phyloP scores from a whole-genome alignment of 805 yeast species.

The Ogataea thermomethanolica region DNA sequence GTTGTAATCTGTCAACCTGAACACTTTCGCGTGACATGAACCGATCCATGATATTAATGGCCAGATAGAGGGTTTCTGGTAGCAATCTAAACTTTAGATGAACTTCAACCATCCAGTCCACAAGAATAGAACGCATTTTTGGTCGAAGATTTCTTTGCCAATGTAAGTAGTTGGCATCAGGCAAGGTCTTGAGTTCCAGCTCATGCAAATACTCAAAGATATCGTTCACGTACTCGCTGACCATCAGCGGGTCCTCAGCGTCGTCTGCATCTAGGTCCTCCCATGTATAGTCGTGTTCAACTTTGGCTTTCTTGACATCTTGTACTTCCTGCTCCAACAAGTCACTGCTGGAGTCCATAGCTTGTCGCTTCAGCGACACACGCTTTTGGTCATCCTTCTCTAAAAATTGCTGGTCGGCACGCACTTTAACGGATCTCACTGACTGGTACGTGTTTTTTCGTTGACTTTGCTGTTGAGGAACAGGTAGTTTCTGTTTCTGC shows the following conservation, averaged over 20 bases:
- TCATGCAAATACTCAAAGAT: slow-evolving; percentile 77
- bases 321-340: slow-evolving; percentile 26
- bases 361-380: slow-evolving; percentile 46
- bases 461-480: slow-evolving; percentile 12
- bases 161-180: slow-evolving; percentile 62
- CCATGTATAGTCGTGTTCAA: slow-evolving; percentile 48
- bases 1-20: slow-evolving; percentile 74
- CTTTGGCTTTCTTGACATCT: slow-evolving; percentile 31
- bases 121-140: slow-evolving; percentile 76
- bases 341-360: slow-evolving; percentile 52
- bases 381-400: slow-evolving; percentile 29
- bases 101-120: slow-evolving; percentile 94
- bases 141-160: slow-evolving; percentile 71
- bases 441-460: slow-evolving; percentile 11
- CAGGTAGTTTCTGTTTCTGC: slow-evolving; percentile 18
- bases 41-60: slow-evolving; percentile 84
- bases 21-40: slow-evolving; percentile 73
- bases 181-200: slow-evolving; percentile 70
- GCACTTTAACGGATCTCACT: slow-evolving; percentile 13
- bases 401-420: slow-evolving; percentile 20
- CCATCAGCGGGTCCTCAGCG: slow-evolving; percentile 78
- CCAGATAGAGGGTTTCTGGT: slow-evolving; percentile 81
- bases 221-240: slow-evolving; percentile 84
- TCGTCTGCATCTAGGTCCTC: slow-evolving; percentile 74
- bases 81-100: slow-evolving; percentile 77